Conservation (phyloP, 495 filamentous ascomycete species). For the Tuber magnatum region DNA sequence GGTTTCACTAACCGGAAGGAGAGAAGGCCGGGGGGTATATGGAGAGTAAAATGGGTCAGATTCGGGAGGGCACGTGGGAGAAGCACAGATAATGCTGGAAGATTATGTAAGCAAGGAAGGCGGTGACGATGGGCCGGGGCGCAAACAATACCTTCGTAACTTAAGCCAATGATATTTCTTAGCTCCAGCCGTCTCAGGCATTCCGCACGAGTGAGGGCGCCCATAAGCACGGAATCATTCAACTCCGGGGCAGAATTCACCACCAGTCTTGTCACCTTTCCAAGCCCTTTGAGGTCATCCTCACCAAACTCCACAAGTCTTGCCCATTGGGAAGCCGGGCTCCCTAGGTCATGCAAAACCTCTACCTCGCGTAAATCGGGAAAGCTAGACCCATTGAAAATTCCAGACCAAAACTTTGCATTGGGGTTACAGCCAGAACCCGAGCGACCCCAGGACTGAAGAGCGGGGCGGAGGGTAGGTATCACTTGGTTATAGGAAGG, state of each 20-base stretch:
- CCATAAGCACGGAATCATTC: slow-evolving; percentile 36
- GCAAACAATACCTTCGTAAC: slow-evolving; percentile 25
- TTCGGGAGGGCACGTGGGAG: slow-evolving; percentile 39
- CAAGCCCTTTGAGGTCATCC: slow-evolving; percentile 28
- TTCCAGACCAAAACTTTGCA: slow-evolving; percentile 40
- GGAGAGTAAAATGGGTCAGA: slow-evolving; percentile 38
- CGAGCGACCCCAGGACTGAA: slow-evolving; percentile 15
- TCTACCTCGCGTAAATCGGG: slow-evolving; percentile 36
- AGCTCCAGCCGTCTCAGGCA: slow-evolving; percentile 36
- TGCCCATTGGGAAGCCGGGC: slow-evolving; percentile 7
- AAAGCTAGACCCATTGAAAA: slow-evolving; percentile 40
- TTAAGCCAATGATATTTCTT: slow-evolving; percentile 27
- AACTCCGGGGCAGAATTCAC: slow-evolving; percentile 35
- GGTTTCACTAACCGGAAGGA: slow-evolving; percentile 15
- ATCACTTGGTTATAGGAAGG: slow-evolving; percentile 18
- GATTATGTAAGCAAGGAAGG: not conserved
- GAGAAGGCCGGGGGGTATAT: slow-evolving; percentile 22
- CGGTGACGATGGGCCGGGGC: not conserved
- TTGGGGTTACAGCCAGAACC: slow-evolving; percentile 34
- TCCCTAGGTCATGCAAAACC: slow-evolving; percentile 22
- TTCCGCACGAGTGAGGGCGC: slow-evolving; percentile 31
- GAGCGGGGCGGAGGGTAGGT: slow-evolving; percentile 14
- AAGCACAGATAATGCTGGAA: slow-evolving; percentile 30
- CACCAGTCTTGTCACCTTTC: slow-evolving; percentile 32
- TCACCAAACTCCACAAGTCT: slow-evolving; percentile 16